A percentile compares a stretch with the other conserved stretches of the same genome.
These are phyloP conservation scores for Rosa persica DNA, from an alignment of 306 rosid species.

Conservation along the genomic window DNA sequence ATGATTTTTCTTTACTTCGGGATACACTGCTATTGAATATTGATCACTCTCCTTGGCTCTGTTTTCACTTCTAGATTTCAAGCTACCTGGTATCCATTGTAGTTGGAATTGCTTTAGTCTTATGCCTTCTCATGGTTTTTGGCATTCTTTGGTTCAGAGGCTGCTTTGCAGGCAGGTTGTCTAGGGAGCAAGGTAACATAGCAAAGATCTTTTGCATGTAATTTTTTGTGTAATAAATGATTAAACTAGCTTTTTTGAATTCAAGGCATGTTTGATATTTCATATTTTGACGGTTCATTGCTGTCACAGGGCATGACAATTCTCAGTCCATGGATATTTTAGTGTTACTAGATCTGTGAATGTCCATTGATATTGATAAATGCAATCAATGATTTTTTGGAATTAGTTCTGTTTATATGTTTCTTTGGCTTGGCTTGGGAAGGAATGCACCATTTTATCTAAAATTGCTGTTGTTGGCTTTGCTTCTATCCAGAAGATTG, in stretches of 20 bases:
- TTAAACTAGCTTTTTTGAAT: no score
- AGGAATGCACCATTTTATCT: background rate
- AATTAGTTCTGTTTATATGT: background rate
- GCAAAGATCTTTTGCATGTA: no score
- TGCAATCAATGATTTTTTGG: background rate
- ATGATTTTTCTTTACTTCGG: background rate
- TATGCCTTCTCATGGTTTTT: constrained; percentile 8
- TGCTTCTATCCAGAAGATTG: no score
- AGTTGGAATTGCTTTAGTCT: background rate
- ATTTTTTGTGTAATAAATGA: no score
- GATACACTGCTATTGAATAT: background rate
- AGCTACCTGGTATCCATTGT: constrained; percentile 9
- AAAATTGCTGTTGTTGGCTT: background rate
- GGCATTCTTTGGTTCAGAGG: constrained; percentile 25
- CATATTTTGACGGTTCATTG: no score
- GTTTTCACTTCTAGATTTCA: constrained; percentile 19
- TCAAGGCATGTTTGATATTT: no score
- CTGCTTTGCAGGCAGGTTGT: background rate
- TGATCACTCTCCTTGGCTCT: background rate
- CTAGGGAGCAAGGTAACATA: constrained; percentile 26
- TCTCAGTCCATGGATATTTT: no score
- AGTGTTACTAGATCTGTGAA: no score
- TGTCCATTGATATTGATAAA: no score
- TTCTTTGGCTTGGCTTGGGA: background rate
- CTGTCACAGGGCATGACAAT: no score